Percentiles rank a stretch among this genome's conserved stretches.
Evolutionary conservation across 2,329 filamentous ascomycete species (phyloP).

Genomic region (Apiospora kogelbergensis): DNA sequence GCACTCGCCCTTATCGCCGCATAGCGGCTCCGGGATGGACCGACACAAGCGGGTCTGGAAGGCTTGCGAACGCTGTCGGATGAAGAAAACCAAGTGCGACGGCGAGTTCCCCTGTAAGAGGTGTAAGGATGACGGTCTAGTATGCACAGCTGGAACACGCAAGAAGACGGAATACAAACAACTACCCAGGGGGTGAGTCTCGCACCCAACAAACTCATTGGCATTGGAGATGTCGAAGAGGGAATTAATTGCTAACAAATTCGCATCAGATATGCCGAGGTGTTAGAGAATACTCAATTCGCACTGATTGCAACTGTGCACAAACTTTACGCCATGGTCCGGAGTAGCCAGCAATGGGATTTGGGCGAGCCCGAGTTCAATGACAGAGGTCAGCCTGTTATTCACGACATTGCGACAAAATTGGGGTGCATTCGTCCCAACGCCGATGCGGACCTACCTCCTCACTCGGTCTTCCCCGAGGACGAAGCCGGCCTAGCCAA

Average conservation of each 20-base stretch:
- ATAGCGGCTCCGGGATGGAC: conserved; percentile 42
- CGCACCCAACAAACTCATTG: not conserved
- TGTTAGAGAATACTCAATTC: conserved; percentile 65
- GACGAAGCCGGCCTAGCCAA: conserved; percentile 58
- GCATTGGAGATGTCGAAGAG: not conserved
- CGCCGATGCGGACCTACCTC: conserved; percentile 58
- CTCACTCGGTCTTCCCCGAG: conserved; percentile 60
- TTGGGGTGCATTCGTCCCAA: conserved; percentile 65
- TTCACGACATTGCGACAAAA: conserved; percentile 65
- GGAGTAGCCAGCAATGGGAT: conserved; percentile 57
- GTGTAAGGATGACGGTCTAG: conserved; percentile 64
- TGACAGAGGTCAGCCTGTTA: conserved; percentile 61
- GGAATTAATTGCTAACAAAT: not conserved
- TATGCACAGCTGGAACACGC: conserved; percentile 62
- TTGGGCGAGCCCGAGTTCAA: conserved; percentile 64
- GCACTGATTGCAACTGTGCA: conserved; percentile 64
- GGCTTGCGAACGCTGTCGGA: conserved; percentile 64
- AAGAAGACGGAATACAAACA: conserved; percentile 72
- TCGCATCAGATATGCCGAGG: conserved; percentile 57
- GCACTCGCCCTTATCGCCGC: conserved; percentile 38
- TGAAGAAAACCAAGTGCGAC: conserved; percentile 72
- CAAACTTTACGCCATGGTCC: conserved; percentile 65
- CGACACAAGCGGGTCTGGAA: conserved; percentile 67
- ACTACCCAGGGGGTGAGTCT: conserved; percentile 57
- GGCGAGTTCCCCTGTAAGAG: conserved; percentile 66